Conservation (phyloP, 1,284 basidiomycete genomes). For the Ustilago crameri region DNA sequence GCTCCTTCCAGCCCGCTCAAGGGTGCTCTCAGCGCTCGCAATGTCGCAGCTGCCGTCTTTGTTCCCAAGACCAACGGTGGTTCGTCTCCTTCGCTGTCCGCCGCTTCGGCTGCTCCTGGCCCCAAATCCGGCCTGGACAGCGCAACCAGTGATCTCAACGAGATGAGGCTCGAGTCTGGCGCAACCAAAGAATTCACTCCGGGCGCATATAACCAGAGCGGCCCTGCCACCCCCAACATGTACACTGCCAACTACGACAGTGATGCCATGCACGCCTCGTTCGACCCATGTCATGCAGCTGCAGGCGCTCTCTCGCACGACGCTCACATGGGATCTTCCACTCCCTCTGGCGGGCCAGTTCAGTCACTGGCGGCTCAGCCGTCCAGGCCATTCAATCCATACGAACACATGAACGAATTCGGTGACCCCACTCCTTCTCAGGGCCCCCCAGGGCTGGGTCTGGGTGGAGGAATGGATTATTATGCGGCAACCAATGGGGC, state of each 20-base stretch:
- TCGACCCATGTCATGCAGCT: conserved; percentile 21
- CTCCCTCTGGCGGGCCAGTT: conserved; percentile 7
- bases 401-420: conserved; percentile 60
- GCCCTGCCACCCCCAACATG: conserved; percentile 28
- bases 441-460: conserved; percentile 39
- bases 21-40: conserved; percentile 52
- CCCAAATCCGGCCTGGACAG: conserved; percentile 17
- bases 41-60: conserved; percentile 60
- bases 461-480: conserved; percentile 46
- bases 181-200: conserved; percentile 24
- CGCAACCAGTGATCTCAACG: conserved; percentile 24
- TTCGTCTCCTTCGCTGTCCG: conserved; percentile 33
- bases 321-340: conserved; percentile 20
- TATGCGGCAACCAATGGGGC: conserved; percentile 40
- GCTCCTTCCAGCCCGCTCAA: conserved; percentile 44
- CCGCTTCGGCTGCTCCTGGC: conserved; percentile 15
- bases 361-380: conserved; percentile 7
- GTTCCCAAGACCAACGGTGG: conserved; percentile 53
- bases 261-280: conserved; percentile 31
- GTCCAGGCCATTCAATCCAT: conserved; percentile 51
- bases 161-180: conserved; percentile 29
- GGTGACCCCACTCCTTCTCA: conserved; percentile 45
- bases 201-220: conserved; percentile 15
- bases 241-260: conserved; percentile 27
- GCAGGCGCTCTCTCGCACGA: conserved; percentile 18